Conservation (phyloP, 2,329 filamentous ascomycete species). For the Fusarium cyanostomum region DNA sequence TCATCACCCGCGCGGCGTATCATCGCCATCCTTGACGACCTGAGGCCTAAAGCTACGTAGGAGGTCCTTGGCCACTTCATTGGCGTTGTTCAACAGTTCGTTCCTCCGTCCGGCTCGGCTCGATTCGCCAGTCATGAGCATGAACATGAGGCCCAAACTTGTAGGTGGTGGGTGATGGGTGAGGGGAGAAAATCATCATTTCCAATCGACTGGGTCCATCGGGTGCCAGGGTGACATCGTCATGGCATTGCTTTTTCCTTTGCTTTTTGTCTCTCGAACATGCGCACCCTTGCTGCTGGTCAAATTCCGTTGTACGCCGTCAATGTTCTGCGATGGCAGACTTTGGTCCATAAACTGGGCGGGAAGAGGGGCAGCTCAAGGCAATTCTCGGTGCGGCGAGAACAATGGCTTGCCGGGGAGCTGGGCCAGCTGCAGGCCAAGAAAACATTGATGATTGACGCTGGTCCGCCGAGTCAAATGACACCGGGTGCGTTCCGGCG, state of each 20-base stretch:
- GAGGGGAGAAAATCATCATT: background rate
- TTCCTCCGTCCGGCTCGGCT: background rate
- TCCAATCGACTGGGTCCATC: constrained; percentile 3
- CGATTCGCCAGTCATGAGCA: constrained; percentile 10
- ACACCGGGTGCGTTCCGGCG: background rate
- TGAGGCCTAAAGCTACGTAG: background rate
- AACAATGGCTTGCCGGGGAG: background rate
- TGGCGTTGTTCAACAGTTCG: constrained; percentile 6
- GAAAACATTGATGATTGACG: constrained; percentile 3
- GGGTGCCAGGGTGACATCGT: constrained; percentile 2
- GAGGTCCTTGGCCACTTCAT: background rate
- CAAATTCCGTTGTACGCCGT: background rate
- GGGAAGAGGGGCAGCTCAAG: background rate
- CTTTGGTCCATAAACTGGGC: background rate
- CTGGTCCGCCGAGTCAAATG: constrained; percentile 6
- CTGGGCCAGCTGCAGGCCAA: constrained; percentile 4
- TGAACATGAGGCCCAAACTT: background rate
- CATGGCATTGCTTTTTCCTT: constrained; percentile 6
- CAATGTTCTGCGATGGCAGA: background rate
- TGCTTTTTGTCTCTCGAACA: background rate
- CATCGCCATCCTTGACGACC: constrained; percentile 6
- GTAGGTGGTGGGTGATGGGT: background rate
- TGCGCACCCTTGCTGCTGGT: constrained; percentile 5
- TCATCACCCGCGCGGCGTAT: background rate
- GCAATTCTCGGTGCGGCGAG: constrained; percentile 1